phyloP scores from a whole-genome alignment of 176 grass and related monocot genomes.

The Poa pratensis region DNA sequence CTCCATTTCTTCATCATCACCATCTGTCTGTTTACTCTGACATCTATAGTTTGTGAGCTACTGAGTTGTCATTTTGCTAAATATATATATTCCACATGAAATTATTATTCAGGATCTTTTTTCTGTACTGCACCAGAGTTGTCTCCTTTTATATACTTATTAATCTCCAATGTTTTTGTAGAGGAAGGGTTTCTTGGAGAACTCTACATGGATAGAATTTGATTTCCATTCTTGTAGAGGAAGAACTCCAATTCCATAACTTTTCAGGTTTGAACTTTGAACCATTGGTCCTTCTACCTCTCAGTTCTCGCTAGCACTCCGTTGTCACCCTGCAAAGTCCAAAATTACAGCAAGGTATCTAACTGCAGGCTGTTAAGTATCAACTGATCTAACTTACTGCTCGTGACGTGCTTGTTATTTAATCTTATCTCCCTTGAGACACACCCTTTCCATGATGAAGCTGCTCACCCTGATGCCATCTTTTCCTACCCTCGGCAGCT shows the following conservation, averaged over 20 bases:
- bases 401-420: conserved; percentile 44
- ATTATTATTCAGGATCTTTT: background rate
- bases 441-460: conserved; percentile 60
- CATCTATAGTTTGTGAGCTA: background rate
- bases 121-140: background rate
- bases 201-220: background rate
- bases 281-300: background rate
- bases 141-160: background rate
- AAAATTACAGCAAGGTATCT: conserved; percentile 39
- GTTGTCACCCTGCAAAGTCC: conserved; percentile 27
- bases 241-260: background rate
- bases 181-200: background rate
- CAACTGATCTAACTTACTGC: background rate
- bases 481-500: conserved; percentile 46
- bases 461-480: conserved; percentile 42
- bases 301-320: conserved; percentile 3
- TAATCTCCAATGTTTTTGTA: background rate
- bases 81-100: background rate
- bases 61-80: conserved; percentile 2
- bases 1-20: background rate
- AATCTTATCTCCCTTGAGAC: conserved; percentile 51
- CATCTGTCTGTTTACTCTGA: background rate
- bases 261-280: conserved; percentile 1
- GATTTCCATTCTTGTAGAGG: background rate
- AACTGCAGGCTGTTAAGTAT: conserved; percentile 13